phyloP scores from a whole-genome alignment of 2,329 filamentous ascomycete species.

The Chrysosporium queenslandicum region DNA sequence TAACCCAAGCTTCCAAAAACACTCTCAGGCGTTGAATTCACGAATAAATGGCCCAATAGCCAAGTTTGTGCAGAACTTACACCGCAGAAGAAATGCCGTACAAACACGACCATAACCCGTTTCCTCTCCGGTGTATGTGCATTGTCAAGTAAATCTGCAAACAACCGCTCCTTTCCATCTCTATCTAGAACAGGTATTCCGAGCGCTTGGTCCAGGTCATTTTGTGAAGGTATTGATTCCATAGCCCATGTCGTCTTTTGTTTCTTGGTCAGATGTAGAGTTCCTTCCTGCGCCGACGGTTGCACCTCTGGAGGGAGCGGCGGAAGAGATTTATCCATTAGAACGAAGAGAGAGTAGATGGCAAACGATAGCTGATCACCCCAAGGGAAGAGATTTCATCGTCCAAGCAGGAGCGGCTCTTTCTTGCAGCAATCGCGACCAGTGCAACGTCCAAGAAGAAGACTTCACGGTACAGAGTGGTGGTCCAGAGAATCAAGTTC shows the following conservation, averaged over 20 bases:
- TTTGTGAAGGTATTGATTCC: conserved; percentile 1
- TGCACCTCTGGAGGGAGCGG: neutral
- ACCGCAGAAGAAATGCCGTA: conserved; percentile 72
- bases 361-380: neutral
- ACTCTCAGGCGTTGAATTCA: too few species aligned
- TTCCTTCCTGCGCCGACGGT: neutral
- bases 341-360: neutral
- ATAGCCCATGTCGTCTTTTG: neutral
- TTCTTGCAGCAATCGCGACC: neutral
- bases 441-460: neutral
- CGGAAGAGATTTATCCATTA: conserved; percentile 9
- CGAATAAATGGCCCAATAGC: too few species aligned
- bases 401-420: neutral
- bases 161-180: conserved; percentile 50
- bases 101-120: conserved; percentile 59
- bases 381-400: neutral
- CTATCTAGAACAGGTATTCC: conserved; percentile 45
- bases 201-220: conserved; percentile 14
- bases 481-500: too few species aligned
- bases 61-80: too few species aligned
- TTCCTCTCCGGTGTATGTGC: conserved; percentile 27
- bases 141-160: conserved; percentile 49
- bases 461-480: neutral
- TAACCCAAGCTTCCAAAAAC: neutral
- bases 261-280: neutral